Base-by-base conservation (phyloP, 106 monocot species). In the Apostasia shenzhenica region DNA sequence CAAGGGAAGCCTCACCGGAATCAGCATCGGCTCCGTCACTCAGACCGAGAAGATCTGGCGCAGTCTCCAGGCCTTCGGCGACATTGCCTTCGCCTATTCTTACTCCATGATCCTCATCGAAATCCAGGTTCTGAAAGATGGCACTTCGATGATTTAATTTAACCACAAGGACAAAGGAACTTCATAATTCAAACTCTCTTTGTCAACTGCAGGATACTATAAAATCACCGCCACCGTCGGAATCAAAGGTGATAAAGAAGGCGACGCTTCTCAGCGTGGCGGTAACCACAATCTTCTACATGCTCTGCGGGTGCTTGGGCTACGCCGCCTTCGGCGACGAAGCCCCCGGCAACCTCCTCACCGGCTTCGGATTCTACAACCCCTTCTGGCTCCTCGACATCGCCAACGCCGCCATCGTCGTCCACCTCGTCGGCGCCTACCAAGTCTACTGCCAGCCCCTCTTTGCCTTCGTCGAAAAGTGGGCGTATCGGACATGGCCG, bases 81-180 rank as follows among this genome's bases (percentile, higher is more conserved):
- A 88, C 71, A 88, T 88, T 3, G 87, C 87, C 53, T 88, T 88
- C 39, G 87, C 87, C 44, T 88, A 88, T 73, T 83, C 87, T 41
- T 88, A 81, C 81, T 88, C 87, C 42, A 78, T 83, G 49, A 83
- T 88, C 51, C 87, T 88, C 78, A 88, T 88, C 55, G 87, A 88
- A 52, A 88, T 88, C 48, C 83, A 87, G 77, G 86, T 82, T 26
- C 26, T 26, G 26, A 26, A 26, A 26, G 26, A 72, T 12, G 3
- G 2, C 11, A 42, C 40, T 54, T 1, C 62, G 44, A 1, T 7
- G 6, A 4, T 12, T n/a, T 39, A 11, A 41, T 59, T 41, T 39
- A 59, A 59, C 0, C 0, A 41, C 2, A 59, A 59, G 41, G 41
- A 39, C 9, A 39, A 2, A 6, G 8, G 1, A 62, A 62, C 62